phyloP scores from a whole-genome alignment of 2,329 filamentous ascomycete genomes.

The Apiospora kogelbergensis region DNA sequence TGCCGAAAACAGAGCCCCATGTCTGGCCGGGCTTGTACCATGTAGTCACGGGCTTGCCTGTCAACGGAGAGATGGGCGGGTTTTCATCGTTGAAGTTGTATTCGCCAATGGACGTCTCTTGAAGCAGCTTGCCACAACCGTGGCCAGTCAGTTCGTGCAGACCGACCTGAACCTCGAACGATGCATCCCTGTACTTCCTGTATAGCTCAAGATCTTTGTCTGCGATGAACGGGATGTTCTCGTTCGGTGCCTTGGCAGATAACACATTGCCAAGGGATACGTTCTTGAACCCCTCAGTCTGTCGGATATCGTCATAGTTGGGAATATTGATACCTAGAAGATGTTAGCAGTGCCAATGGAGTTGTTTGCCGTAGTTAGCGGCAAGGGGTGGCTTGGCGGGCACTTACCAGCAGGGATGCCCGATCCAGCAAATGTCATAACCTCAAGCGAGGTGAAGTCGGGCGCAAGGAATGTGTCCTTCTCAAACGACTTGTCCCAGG shows the following conservation, averaged over 20 bases:
- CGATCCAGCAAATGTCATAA: conserved; percentile 74
- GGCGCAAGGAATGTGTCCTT: conserved; percentile 95
- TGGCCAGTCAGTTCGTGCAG: conserved; percentile 87
- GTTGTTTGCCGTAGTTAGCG: background rate
- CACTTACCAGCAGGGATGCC: conserved; percentile 63
- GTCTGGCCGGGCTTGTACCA: conserved; percentile 97
- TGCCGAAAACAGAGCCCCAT: conserved; percentile 89
- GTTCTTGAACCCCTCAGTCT: conserved; percentile 87
- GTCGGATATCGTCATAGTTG: conserved; percentile 76
- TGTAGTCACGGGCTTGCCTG: conserved; percentile 72
- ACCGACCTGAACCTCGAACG: conserved; percentile 95
- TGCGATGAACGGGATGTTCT: conserved; percentile 88
- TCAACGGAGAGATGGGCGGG: conserved; percentile 79
- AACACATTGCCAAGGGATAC: conserved; percentile 92
- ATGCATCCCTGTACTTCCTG: conserved; percentile 77
- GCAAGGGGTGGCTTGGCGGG: background rate
- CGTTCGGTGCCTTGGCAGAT: conserved; percentile 85
- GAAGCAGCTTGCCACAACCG: conserved; percentile 89
- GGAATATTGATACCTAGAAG: conserved; percentile 31
- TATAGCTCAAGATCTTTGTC: conserved; percentile 76
- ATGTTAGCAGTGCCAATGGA: background rate
- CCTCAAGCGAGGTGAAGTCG: conserved; percentile 93
- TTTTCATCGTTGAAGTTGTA: conserved; percentile 88
- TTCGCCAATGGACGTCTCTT: conserved; percentile 77
- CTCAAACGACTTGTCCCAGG: conserved; percentile 87